Evolutionary conservation across 2,329 filamentous ascomycete genomes (phyloP).

Genomic region (Fragosphaeria purpurea): DNA sequence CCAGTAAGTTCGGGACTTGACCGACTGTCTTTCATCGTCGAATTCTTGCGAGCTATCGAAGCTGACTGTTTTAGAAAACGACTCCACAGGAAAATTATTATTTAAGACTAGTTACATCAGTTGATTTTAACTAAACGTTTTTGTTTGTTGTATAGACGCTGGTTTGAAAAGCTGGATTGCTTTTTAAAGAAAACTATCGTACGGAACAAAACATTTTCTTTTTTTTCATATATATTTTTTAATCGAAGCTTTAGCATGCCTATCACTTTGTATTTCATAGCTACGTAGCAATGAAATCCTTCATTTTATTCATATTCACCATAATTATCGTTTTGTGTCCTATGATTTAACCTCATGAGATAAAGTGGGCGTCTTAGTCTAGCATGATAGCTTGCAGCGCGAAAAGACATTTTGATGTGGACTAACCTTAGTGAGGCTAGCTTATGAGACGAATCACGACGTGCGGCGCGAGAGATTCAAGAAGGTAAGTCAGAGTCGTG

Average conservation of each 20-base stretch:
- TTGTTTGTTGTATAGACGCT: conserved; percentile 42
- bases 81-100: neutral
- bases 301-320: too few species aligned
- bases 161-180: conserved; percentile 44
- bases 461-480: conserved; percentile 53
- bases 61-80: neutral
- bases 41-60: neutral
- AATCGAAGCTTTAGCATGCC: too few species aligned
- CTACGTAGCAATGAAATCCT: too few species aligned
- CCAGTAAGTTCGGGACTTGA: neutral
- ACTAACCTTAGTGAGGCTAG: conserved; percentile 53
- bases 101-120: neutral
- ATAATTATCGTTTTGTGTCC: too few species aligned
- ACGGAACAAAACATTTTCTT: too few species aligned
- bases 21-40: too few species aligned
- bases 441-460: conserved; percentile 55
- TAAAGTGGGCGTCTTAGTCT: too few species aligned
- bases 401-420: too few species aligned
- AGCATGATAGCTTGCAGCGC: too few species aligned
- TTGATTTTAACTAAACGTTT: neutral
- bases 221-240: too few species aligned
- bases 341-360: too few species aligned
- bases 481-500: conserved; percentile 58
- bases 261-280: too few species aligned
- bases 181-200: conserved; percentile 30